Evolutionary conservation across 176 grass and related monocot genomes (phyloP), one percentile per base, ranked within the genome.

Genomic region (Rhipidocladum racemiflorum): DNA sequence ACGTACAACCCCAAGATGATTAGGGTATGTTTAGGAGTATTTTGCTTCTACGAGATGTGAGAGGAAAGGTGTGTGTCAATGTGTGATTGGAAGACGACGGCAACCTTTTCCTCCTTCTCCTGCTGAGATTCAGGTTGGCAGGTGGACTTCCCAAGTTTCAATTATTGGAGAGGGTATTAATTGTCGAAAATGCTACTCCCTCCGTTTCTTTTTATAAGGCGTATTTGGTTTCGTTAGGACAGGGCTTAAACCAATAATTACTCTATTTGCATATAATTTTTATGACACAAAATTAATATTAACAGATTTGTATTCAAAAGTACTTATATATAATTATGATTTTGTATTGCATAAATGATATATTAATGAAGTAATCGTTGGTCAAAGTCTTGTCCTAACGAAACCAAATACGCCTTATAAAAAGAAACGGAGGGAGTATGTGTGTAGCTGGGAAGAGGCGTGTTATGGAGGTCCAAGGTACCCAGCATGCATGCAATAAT

Each of bases 11-110:
- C 42, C 15, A 5, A 0, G 51, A 59, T 35, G 78, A 87, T 87
- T 87, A 61, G 29, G 3, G 24, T 23, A 4, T 30, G 68, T 48
- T 38, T 34, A 23, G n/a, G n/a, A 66, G 39, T 66, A 18, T 55
- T 35, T 49, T 30, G 16, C 24, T 27, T 67, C 6, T 24, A 21
- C 40, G 23, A 63, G 56, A 71, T 68, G 76, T 65, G 76, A 80
- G 68, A 80, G 56, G 45, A n/a, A 73, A 24, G 49, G 49, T 13
- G 51, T 20, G 45, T 23, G 20, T 36, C 35, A 36, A 5, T 36
- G 35, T 61, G 24, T 32, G 66, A 65, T 65, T 40, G 66, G 27
- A 64, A 79, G 42, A 72, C n/a, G 84, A 79, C 76, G 42, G 44
- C 76, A 43, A 42, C 61, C 27, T 45, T 3, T 4, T 5, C 76